phyloP scores from a whole-genome alignment of 2,329 filamentous ascomycete species.

The Rutstroemia sp. region DNA sequence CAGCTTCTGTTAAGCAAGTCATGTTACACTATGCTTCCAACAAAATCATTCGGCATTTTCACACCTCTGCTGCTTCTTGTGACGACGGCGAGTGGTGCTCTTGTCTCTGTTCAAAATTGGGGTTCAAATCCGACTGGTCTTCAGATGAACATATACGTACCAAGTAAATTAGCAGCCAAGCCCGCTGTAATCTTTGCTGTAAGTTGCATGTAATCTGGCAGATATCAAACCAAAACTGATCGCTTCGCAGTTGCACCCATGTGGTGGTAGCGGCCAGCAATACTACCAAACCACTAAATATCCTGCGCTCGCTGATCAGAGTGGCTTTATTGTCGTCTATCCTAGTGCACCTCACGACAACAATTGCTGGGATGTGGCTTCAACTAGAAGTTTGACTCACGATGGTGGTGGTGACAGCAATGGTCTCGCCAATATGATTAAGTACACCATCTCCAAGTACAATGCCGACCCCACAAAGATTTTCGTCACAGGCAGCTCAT shows the following conservation, averaged over 20 bases:
- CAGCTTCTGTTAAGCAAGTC: too few relatives aligned
- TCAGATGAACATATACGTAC: too few relatives aligned
- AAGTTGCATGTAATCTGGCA: too few relatives aligned
- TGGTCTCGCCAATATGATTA: constrained; percentile 50
- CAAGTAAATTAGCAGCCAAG: too few relatives aligned
- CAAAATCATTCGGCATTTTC: too few relatives aligned
- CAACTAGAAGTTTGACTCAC: constrained; percentile 38
- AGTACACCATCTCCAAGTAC: constrained; percentile 44
- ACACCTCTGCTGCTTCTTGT: too few relatives aligned
- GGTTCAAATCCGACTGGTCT: too few relatives aligned
- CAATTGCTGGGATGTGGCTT: constrained; percentile 51
- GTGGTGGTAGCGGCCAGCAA: constrained; percentile 33
- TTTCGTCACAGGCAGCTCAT: constrained; percentile 43
- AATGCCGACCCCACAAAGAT: constrained; percentile 41
- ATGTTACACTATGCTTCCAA: too few relatives aligned
- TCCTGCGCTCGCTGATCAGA: constrained; percentile 41
- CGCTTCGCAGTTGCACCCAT: constrained; percentile 5
- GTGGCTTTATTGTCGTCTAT: constrained; percentile 54
- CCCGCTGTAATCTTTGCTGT: too few relatives aligned
- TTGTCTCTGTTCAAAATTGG: too few relatives aligned
- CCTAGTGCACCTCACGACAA: constrained; percentile 45
- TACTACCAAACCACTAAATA: constrained; percentile 33
- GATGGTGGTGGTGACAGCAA: constrained; percentile 49
- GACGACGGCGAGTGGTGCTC: too few relatives aligned
- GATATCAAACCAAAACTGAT: too few relatives aligned